phyloP scores from a whole-genome alignment of 306 rosid species.

The Ceratonia siliqua region DNA sequence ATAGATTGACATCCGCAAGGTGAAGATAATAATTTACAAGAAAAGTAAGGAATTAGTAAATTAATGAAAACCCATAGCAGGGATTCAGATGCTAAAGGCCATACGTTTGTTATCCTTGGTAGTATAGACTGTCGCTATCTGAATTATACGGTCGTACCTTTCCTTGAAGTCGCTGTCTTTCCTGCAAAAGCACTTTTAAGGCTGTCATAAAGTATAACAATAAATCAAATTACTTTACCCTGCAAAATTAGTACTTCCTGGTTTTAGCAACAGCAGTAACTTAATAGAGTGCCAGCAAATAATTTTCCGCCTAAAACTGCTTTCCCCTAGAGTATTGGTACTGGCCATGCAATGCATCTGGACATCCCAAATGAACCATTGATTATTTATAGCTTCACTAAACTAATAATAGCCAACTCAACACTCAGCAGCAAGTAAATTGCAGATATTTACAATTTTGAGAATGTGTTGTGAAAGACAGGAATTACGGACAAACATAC shows the following conservation, averaged over 20 bases:
- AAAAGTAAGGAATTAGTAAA: background rate
- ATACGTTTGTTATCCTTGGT: background rate
- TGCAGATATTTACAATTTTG: background rate
- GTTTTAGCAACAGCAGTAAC: background rate
- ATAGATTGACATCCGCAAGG: background rate
- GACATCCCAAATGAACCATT: background rate
- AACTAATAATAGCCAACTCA: background rate
- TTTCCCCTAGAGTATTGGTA: background rate
- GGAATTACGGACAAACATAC: no score
- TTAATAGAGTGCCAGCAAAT: background rate
- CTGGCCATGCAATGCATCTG: background rate
- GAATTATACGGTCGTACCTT: no score
- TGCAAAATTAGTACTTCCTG: background rate
- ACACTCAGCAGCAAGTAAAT: background rate
- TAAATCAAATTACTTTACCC: background rate
- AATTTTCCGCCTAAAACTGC: background rate
- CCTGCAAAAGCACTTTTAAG: background rate
- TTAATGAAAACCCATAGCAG: background rate
- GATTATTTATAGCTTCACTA: background rate
- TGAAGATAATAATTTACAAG: background rate
- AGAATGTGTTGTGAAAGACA: no score
- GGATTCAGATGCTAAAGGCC: background rate
- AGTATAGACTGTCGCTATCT: background rate
- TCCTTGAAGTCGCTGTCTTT: background rate
- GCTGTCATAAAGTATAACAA: background rate